Conservation (phyloP, 176 grass and related monocot genomes). For the Chrysopogon serrulatus region DNA sequence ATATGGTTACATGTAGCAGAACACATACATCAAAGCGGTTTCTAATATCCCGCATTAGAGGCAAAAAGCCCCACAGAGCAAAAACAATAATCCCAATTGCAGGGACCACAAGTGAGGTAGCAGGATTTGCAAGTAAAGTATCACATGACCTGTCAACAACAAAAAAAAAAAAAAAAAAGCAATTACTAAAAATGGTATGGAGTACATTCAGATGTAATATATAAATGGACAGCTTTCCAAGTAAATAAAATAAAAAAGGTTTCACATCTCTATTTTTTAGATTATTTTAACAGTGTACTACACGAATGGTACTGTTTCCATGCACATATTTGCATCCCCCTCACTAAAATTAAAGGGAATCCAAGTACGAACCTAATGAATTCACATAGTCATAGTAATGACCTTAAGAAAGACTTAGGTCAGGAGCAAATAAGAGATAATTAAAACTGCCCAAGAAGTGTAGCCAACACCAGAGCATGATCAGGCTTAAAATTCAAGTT, state of each 20-base stretch:
- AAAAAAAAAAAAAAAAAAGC: conserved; percentile 4
- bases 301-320: neutral
- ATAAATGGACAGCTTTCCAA: neutral
- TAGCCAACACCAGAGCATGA: neutral
- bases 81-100: conserved; percentile 85
- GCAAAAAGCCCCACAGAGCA: conserved; percentile 78
- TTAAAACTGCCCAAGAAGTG: neutral
- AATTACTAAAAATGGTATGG: conserved; percentile 5
- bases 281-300: neutral
- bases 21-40: conserved; percentile 77
- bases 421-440: neutral
- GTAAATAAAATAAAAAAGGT: neutral
- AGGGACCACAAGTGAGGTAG: conserved; percentile 61
- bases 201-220: neutral
- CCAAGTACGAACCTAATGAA: neutral
- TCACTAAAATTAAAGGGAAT: neutral
- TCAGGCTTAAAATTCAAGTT: neutral
- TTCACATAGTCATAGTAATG: conserved; percentile 4
- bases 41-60: conserved; percentile 68
- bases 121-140: conserved; percentile 51
- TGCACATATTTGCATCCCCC: neutral
- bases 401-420: conserved; percentile 8
- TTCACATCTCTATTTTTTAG: neutral
- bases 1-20: conserved; percentile 6
- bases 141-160: conserved; percentile 61